These are phyloP conservation scores for Phytophthora macrochlamydospora DNA, from an alignment of 352 stramenopile genomes.

Conservation along the genomic window DNA sequence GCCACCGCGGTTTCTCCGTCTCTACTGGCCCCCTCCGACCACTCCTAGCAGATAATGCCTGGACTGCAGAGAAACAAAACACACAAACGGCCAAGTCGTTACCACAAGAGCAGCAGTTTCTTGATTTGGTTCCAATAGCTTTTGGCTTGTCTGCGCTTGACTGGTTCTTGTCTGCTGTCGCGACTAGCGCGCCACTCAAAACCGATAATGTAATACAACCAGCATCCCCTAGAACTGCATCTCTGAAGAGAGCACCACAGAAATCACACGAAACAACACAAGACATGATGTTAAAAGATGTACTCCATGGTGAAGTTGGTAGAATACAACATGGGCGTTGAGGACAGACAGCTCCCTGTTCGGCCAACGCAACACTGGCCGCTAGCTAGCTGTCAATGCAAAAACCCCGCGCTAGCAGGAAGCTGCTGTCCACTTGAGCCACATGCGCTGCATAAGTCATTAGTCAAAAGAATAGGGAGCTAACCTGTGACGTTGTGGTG, in stretches of 20 bases:
- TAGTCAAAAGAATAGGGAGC: slow-evolving; percentile 22
- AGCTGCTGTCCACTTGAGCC: slow-evolving; percentile 26
- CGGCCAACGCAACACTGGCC: slow-evolving; percentile 4
- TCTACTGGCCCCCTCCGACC: slow-evolving; percentile 2
- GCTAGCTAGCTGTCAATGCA: slow-evolving; percentile 17
- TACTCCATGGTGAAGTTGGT: slow-evolving; percentile 33
- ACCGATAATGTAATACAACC: slow-evolving; percentile 37
- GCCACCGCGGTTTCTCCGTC: slow-evolving; percentile 2
- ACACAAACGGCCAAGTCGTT: slow-evolving; percentile 2
- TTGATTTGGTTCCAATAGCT: slow-evolving; percentile 18
- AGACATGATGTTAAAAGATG: slow-evolving; percentile 40
- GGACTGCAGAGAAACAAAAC: slow-evolving; percentile 7
- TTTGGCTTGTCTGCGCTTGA: slow-evolving; percentile 23
- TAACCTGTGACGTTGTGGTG: slow-evolving; percentile 58
- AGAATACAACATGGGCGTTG: slow-evolving; percentile 13
- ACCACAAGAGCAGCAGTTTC: slow-evolving; percentile 22
- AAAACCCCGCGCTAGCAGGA: slow-evolving; percentile 22
- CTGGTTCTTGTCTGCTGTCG: slow-evolving; percentile 18
- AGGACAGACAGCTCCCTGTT: slow-evolving; percentile 27
- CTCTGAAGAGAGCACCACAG: slow-evolving; percentile 17
- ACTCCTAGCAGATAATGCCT: not conserved
- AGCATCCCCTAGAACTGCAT: slow-evolving; percentile 45
- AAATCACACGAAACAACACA: slow-evolving; percentile 25
- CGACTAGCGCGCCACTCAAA: slow-evolving; percentile 18
- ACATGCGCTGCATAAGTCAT: slow-evolving; percentile 11